phyloP scores from a whole-genome alignment of 192 early-diverging fungal species.

The Podila epigama region DNA sequence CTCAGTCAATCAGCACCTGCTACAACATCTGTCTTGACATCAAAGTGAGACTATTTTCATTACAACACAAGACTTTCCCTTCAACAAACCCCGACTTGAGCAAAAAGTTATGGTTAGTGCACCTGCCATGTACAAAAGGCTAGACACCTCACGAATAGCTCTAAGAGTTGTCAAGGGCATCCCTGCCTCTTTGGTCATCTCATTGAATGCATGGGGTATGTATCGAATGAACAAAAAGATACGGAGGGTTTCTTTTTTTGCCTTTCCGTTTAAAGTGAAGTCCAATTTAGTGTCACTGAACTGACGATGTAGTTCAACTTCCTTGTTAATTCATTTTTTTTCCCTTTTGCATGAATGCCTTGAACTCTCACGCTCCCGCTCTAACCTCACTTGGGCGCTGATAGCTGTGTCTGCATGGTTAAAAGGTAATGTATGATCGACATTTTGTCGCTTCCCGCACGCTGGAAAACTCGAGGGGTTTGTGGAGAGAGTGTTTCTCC shows the following conservation, averaged over 20 bases:
- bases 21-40: too few species aligned
- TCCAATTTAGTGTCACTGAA: background rate
- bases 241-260: background rate
- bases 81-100: background rate
- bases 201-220: conserved; percentile 46
- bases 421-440: conserved; percentile 16
- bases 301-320: background rate
- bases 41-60: too few species aligned
- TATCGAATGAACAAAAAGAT: background rate
- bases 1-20: too few species aligned
- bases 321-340: background rate
- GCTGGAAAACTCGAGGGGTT: too few species aligned
- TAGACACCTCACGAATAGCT: conserved; percentile 6
- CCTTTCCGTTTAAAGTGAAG: background rate
- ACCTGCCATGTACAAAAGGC: conserved; percentile 4
- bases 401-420: conserved; percentile 48
- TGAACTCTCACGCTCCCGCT: too few species aligned
- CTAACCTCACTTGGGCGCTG: background rate
- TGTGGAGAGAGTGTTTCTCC: too few species aligned
- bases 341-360: background rate
- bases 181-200: conserved; percentile 43
- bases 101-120: too few species aligned
- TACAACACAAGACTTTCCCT: too few species aligned
- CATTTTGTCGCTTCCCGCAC: too few species aligned
- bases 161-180: conserved; percentile 34